Evolutionary conservation across 176 grass and related monocot genomes (phyloP).

Genomic region (Chloris gayana): DNA sequence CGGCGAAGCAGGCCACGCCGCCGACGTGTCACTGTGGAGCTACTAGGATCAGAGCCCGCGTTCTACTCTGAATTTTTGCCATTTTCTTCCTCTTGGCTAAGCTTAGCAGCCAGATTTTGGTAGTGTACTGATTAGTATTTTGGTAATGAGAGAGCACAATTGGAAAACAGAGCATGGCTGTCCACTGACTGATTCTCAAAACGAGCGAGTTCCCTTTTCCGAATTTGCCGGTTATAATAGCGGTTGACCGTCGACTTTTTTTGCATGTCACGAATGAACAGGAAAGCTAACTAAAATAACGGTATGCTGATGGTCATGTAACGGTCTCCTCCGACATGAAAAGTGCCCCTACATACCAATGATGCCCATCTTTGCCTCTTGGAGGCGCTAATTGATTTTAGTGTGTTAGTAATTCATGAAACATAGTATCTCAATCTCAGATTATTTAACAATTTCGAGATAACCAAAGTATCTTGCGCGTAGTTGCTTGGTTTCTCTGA

Average conservation of each 20-base stretch:
- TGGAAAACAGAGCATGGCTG: constrained; percentile 10
- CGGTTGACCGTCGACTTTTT: not conserved
- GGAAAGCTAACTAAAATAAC: not conserved
- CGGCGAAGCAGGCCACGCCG: constrained; percentile 5
- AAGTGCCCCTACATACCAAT: no score
- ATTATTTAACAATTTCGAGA: no score
- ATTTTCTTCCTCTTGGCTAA: not conserved
- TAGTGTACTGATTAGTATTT: not conserved
- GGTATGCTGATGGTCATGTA: not conserved
- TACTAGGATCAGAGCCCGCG: constrained; percentile 20
- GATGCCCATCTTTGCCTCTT: no score
- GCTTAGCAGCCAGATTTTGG: not conserved
- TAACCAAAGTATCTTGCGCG: no score
- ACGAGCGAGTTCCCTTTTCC: not conserved
- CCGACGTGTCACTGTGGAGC: constrained; percentile 44
- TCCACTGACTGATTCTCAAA: not conserved
- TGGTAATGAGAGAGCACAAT: constrained; percentile 26
- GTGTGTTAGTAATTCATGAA: no score
- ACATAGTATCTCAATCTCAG: no score
- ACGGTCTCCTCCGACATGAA: no score
- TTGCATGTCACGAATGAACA: not conserved
- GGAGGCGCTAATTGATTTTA: no score
- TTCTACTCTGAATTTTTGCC: not conserved
- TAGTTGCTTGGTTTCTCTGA: not conserved
- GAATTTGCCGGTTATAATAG: not conserved